Evolutionary conservation across 352 stramenopile species (phyloP).

Genomic region (Phytophthora parvispora): DNA sequence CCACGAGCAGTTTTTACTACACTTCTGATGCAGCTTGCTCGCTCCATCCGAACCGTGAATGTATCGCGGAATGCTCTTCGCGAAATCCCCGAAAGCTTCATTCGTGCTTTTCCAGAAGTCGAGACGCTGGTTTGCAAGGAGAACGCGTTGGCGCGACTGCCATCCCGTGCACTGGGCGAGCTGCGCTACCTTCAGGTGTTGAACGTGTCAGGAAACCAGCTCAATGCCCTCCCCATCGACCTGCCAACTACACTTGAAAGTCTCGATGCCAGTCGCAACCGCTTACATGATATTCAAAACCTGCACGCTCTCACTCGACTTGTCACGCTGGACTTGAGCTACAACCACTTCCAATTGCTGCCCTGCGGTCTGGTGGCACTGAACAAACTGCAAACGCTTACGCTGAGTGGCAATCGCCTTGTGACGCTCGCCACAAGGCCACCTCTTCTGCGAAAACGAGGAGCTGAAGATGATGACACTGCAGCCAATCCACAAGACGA

Average conservation of each 20-base stretch:
- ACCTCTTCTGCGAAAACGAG: conserved; percentile 17
- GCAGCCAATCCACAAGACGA: conserved; percentile 19
- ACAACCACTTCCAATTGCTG: conserved; percentile 73
- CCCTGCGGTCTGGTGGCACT: conserved; percentile 60
- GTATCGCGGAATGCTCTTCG: conserved; percentile 76
- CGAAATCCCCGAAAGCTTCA: conserved; percentile 62
- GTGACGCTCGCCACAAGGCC: conserved; percentile 69
- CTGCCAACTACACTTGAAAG: conserved; percentile 49
- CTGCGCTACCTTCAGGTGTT: conserved; percentile 54
- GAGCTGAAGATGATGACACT: conserved; percentile 5
- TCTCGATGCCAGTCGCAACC: conserved; percentile 62
- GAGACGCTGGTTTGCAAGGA: conserved; percentile 72
- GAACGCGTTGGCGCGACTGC: conserved; percentile 61
- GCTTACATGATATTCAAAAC: conserved; percentile 54
- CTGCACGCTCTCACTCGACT: conserved; percentile 59
- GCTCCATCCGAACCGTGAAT: conserved; percentile 69
- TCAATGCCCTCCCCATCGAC: conserved; percentile 47
- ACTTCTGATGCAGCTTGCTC: conserved; percentile 71
- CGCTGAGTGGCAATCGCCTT: conserved; percentile 65
- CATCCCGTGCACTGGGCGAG: conserved; percentile 30
- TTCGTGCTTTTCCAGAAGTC: conserved; percentile 59
- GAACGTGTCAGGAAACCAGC: conserved; percentile 70
- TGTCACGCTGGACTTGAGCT: conserved; percentile 62
- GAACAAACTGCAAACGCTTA: conserved; percentile 52
- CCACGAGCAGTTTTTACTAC: conserved; percentile 67